Evolutionary conservation across 257 asterid species (phyloP), one percentile per base, ranked within the genome.

Genomic region (Lantana camara): DNA sequence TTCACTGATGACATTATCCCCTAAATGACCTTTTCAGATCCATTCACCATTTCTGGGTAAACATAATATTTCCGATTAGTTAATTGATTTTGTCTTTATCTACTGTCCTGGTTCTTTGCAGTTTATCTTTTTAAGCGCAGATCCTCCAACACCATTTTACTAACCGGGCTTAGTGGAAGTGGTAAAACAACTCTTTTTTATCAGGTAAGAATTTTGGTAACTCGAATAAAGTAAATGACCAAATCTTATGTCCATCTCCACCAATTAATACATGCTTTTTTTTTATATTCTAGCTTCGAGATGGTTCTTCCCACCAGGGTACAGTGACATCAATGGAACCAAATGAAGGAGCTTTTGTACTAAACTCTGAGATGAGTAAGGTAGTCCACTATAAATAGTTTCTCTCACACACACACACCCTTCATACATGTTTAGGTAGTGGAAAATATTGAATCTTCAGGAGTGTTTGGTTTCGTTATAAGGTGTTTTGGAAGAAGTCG

Each of bases 241-340:
- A n/a, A 59, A 53, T 21, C 22, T 20, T 34, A 17, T 19, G 21
- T 74, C 27, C 20, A 4, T 15, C 29, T 45, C 24, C 16, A 29
- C 63, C 57, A 17, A 35, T 64, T 63, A 21, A 46, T 59, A 66
- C 35, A 5, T 64, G 37, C 6, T 45, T 44, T 59, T 45, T 70
- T 64, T n/a, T 29, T 41, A n/a, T 34, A 3, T 65, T 30, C 69
- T 63, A 89, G 96, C 96, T 93, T 70, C 91, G 79, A 63, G 96
- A 93, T 80, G 97, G 96, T 23, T 83, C 96, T 53, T 72, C 88
- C 22, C 98, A 89, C 76, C 87, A 69, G 77, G 95, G 96, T 69
- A 83, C 94, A 50, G 96, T 93, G 71, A 93, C 95, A 27, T 93
- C 97, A 27, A 83, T 87, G 96, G 94, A 93, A 62, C 96, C 95